A percentile compares a stretch with the other conserved stretches of the same genome.
Conservation (phyloP, 2,329 filamentous ascomycete species). For the Colletotrichum theobromicola region DNA sequence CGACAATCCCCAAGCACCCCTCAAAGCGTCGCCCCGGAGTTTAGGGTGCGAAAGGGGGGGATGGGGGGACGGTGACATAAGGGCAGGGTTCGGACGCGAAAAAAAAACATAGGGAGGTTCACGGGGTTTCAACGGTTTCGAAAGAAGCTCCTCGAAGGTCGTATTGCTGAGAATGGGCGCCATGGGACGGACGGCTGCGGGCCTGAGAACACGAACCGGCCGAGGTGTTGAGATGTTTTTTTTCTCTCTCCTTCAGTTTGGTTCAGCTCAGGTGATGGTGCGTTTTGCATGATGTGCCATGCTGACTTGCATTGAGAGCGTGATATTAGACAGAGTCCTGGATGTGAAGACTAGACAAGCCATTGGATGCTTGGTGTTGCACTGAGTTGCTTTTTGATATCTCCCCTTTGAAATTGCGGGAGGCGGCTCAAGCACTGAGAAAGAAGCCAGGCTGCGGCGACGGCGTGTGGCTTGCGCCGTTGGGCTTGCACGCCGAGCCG, state of each 20-base stretch:
- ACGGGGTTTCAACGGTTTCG: slow-evolving; percentile 19
- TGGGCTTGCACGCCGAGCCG: background rate
- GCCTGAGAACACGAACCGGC: background rate
- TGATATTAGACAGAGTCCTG: background rate
- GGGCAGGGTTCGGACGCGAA: background rate
- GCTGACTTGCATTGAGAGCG: background rate
- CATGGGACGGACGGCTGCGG: background rate
- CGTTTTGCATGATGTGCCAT: background rate
- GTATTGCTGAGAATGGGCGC: background rate
- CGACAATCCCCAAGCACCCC: background rate
- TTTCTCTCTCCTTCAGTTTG: background rate
- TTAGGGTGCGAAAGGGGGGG: background rate
- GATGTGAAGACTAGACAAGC: background rate
- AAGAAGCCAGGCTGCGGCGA: background rate
- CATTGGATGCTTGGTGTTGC: background rate
- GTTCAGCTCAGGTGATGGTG: background rate
- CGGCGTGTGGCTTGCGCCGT: background rate
- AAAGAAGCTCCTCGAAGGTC: slow-evolving; percentile 6
- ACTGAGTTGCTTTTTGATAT: background rate
- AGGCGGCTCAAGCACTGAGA: background rate
- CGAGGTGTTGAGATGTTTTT: background rate
- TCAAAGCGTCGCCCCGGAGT: background rate
- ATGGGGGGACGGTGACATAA: background rate
- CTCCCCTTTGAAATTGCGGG: background rate
- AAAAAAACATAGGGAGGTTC: background rate